These are phyloP conservation scores for Erythrophleum fordii DNA, from an alignment of 306 rosid genomes.

Conservation along the genomic window DNA sequence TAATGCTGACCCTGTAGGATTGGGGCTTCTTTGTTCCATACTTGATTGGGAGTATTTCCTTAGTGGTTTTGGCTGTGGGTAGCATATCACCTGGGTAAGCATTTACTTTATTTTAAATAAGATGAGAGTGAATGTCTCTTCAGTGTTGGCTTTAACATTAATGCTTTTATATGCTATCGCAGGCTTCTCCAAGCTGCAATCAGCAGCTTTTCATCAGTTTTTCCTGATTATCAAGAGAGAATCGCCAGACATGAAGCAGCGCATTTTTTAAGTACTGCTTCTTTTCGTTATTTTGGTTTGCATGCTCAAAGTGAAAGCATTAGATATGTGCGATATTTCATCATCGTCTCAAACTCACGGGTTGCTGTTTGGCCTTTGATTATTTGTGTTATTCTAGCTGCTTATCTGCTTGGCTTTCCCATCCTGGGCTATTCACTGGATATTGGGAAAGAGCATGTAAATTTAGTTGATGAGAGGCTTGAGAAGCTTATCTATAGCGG, in stretches of 20 bases:
- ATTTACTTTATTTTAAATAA: conserved; percentile 2
- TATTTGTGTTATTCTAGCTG: conserved; percentile 50
- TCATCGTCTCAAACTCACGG: conserved; percentile 12
- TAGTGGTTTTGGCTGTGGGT: conserved; percentile 88
- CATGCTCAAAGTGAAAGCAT: conserved; percentile 7
- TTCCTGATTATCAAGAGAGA: conserved; percentile 94
- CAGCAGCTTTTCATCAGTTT: conserved; percentile 78
- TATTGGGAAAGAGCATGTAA: conserved; percentile 97
- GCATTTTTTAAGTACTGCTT: conserved; percentile 72
- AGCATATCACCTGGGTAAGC: conserved; percentile 93
- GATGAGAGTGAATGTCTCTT: conserved; percentile 4
- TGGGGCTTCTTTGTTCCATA: conserved; percentile 97
- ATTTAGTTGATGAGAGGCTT: conserved; percentile 83
- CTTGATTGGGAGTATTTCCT: conserved; percentile 89
- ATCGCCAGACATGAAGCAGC: conserved; percentile 96
- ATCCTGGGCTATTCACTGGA: conserved; percentile 83
- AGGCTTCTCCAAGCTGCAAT: conserved; percentile 99
- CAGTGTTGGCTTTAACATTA: conserved; percentile 36
- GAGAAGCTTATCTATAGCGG: conserved; percentile 89
- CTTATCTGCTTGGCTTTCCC: conserved; percentile 89
- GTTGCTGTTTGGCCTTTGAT: conserved; percentile 21
- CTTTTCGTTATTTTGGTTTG: background rate
- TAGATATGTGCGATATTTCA: conserved; percentile 5
- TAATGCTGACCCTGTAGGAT: conserved; percentile 60
- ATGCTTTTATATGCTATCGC: conserved; percentile 38